Conservation (phyloP, 2,329 filamentous ascomycete genomes). For the Cryoendolithus antarcticus region DNA sequence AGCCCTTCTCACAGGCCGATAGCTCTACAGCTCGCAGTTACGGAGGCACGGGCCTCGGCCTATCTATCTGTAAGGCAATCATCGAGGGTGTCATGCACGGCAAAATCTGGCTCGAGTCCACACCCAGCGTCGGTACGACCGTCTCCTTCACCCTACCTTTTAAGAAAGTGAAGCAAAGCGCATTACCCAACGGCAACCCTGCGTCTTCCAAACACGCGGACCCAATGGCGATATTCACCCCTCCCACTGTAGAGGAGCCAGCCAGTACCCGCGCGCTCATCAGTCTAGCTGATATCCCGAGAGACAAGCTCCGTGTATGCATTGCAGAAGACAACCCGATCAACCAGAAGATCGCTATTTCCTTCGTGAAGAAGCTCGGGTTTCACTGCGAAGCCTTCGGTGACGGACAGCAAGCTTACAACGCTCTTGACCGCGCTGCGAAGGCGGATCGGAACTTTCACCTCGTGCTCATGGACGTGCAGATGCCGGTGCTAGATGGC, state of each 20-base stretch:
- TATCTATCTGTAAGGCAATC: conserved; percentile 89
- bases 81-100: conserved; percentile 89
- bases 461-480: conserved; percentile 87
- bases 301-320: conserved; percentile 71
- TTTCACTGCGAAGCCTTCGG: conserved; percentile 82
- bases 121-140: conserved; percentile 56
- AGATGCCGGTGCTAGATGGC: conserved; percentile 88
- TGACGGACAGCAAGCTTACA: conserved; percentile 77
- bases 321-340: conserved; percentile 93
- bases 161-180: conserved; percentile 58
- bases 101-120: conserved; percentile 68
- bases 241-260: conserved; percentile 30
- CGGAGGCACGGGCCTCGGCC: conserved; percentile 76
- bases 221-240: conserved; percentile 45
- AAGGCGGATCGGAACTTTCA: conserved; percentile 68
- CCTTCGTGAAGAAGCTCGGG: conserved; percentile 75
- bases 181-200: conserved; percentile 10
- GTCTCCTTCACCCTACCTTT: conserved; percentile 77
- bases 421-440: conserved; percentile 65
- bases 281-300: conserved; percentile 60
- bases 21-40: conserved; percentile 83
- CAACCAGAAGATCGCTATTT: conserved; percentile 87
- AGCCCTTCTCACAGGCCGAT: conserved; percentile 87
- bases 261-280: conserved; percentile 26
- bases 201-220: conserved; percentile 28